Evolutionary conservation across 2,329 filamentous ascomycete genomes (phyloP), one percentile per base, ranked within the genome.

Genomic region (Fusarium citri): DNA sequence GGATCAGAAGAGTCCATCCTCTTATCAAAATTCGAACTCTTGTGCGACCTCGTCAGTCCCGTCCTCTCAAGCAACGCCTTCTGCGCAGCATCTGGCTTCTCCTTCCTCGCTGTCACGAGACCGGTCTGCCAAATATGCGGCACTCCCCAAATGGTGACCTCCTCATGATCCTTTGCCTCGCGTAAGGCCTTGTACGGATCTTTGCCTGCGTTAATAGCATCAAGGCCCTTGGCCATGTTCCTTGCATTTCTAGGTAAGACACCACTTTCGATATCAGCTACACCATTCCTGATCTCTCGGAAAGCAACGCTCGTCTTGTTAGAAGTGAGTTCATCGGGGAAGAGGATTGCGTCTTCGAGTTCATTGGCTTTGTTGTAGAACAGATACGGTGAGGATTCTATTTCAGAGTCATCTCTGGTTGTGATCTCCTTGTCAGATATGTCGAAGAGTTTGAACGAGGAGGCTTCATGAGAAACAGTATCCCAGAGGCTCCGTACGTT

Each of bases 321-420:
- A 1, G 65, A 59, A 5, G 8, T 45, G 1, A 66, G 23, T 26
- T 77, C 76, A 7, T 77, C 69, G 0, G 75, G 74, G 12, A 77
- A 77, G 16, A 77, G 31, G 8, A 77, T 48, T 4, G 43, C 55
- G 11, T 77, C 76, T 42, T 77, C 75, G 5, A 45, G 61, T 3
- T 46, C 48, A 20, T 76, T 73, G 14, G 59, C 72, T 9, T 72
- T 46, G 55, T 71, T 77, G 48, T 77, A 77, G 55, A 77, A 77
- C 49, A 72, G 53, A 48, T 77, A 76, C 2, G 61, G 16, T 11
- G 31, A 37, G 16, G 60, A 0, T 51, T 57, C 5, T 28, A 68
- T 3, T 1, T 72, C 73, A 2, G 26, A 12, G 2, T 48, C 42
- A 11, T 20, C 55, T 11, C 55, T 62, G 11, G 12, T 48, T 7